phyloP scores from a whole-genome alignment of 2,329 filamentous ascomycete species.

The Aspergillus sergii region DNA sequence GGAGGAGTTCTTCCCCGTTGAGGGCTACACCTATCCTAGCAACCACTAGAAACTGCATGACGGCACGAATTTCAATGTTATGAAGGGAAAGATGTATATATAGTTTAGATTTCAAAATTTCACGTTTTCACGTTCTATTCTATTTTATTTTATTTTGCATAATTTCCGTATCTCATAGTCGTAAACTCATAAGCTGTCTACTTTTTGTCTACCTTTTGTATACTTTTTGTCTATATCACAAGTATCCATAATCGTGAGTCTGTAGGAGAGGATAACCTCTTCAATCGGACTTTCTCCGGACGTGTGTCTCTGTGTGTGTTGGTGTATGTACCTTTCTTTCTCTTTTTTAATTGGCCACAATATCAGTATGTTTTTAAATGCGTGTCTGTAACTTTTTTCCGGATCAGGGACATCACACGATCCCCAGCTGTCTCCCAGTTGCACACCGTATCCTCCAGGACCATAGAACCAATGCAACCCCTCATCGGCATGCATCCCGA shows the following conservation, averaged over 20 bases:
- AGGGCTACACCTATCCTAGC: slow-evolving; percentile 67
- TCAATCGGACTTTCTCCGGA: too few species aligned
- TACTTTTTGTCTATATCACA: too few species aligned
- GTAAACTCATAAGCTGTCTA: too few species aligned
- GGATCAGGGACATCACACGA: neutral
- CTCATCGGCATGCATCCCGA: neutral
- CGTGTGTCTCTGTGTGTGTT: too few species aligned
- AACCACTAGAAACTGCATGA: slow-evolving; percentile 45
- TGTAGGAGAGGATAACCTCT: too few species aligned
- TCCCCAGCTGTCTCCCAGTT: neutral
- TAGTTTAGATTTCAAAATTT: neutral
- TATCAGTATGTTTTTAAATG: too few species aligned
- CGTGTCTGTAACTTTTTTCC: neutral
- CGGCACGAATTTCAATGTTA: neutral
- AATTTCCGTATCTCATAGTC: too few species aligned
- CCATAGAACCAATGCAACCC: neutral
- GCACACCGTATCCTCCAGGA: neutral
- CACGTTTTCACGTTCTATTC: neutral
- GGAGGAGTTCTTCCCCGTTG: slow-evolving; percentile 70
- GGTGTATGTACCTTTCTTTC: too few species aligned
- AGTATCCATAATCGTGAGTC: too few species aligned
- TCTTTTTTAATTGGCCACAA: too few species aligned
- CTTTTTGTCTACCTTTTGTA: too few species aligned
- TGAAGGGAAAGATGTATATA: neutral
- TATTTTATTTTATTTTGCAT: too few species aligned